phyloP scores from a whole-genome alignment of 75 land plant genomes.

The Ceratopteris richardii region DNA sequence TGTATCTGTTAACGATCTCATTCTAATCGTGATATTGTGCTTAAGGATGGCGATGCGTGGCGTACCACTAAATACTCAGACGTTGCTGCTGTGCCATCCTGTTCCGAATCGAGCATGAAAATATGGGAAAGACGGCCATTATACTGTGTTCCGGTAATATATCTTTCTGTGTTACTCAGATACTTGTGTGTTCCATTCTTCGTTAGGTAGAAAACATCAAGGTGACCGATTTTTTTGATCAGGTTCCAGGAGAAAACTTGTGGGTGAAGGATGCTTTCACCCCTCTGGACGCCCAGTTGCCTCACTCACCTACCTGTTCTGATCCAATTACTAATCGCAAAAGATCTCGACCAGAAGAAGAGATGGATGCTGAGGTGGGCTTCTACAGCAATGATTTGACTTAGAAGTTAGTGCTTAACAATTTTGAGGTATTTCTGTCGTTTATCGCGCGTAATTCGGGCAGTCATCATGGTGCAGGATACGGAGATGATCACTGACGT shows the following conservation, averaged over 20 bases:
- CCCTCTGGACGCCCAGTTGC: background rate
- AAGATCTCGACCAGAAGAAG: slow-evolving; percentile 40
- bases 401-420: too few species aligned
- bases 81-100: slow-evolving; percentile 33
- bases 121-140: slow-evolving; percentile 87
- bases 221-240: too few species aligned
- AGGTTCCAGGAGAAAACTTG: slow-evolving; percentile 88
- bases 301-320: background rate
- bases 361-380: background rate
- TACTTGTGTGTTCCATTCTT: background rate
- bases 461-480: too few species aligned
- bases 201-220: background rate
- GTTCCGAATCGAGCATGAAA: slow-evolving; percentile 26
- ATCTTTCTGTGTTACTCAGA: slow-evolving; percentile 2
- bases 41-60: slow-evolving; percentile 69
- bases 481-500: too few species aligned
- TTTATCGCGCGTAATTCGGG: too few species aligned
- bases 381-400: too few species aligned
- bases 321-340: slow-evolving; percentile 42
- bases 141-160: slow-evolving; percentile 75
- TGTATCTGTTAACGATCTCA: too few species aligned
- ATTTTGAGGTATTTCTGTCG: too few species aligned
- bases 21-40: too few species aligned
- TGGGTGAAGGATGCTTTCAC: slow-evolving; percentile 51
- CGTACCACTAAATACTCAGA: slow-evolving; percentile 76